Evolutionary conservation across 202 grass and related monocot species (phyloP), one percentile per base, ranked within the genome.

Genomic region (Setaria italica): DNA sequence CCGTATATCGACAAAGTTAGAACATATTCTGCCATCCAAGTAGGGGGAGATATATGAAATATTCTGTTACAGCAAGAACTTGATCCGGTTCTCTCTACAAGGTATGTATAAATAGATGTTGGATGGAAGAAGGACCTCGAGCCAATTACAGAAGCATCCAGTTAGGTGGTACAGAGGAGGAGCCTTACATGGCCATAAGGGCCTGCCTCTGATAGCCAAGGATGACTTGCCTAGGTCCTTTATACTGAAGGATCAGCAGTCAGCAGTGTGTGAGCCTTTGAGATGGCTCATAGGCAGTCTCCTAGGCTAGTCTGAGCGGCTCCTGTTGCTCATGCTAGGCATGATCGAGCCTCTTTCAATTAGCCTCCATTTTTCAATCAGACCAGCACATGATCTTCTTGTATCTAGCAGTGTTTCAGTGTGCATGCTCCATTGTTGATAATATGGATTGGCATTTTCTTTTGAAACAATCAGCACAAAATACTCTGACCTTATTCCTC

Each of bases 241-340:
- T 55, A 7, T 14, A 63, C 29, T 32, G n/a, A 70, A 70, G 51
- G 65, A 45, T 45, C 20, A 45, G 7, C 35, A 41, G 35, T 4
- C 4, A 70, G 9, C 4, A 70, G 9, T 32, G 33, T 84, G 35
- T 14, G 29, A 58, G 29, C 62, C 62, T 58, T 77, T 59, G 79
- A 56, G 0, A 54, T 71, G 80, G 50, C 80, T 85, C 87, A 84
- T 56, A 81, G 84, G 87, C 87, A 87, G 87, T 90, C 90, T 92
- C 84, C 87, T 80, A 77, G 84, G 90, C 84, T 92, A 92, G 85
- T 6, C 87, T 45, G 84, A 90, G 87, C 65, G 82, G 14, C 70
- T 63, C 84, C 57, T 90, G 87, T 81, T 62, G 48, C 56, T 63
- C 75, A 65, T 87, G 74, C 60, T 16, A 86, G 78, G 88, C 72